A percentile compares a stretch with the other conserved stretches of the same genome.
phyloP scores from a whole-genome alignment of 2,329 filamentous ascomycete species.

The Curvularia eragrostidis region DNA sequence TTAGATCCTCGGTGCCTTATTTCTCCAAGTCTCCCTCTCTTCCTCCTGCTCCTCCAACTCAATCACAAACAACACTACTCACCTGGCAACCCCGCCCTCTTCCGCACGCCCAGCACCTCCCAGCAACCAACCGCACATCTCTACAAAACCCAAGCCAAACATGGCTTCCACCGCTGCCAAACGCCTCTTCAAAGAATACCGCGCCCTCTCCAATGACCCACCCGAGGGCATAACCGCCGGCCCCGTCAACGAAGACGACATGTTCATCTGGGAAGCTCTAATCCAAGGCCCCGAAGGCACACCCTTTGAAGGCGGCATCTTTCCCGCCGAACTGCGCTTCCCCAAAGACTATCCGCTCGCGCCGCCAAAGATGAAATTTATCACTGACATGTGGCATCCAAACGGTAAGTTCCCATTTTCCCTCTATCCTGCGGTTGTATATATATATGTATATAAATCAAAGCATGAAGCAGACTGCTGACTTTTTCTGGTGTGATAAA shows the following conservation, averaged over 20 bases:
- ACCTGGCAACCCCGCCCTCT: background rate
- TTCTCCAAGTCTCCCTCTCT: background rate
- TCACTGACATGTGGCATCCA: slow-evolving; percentile 87
- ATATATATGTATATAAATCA: background rate
- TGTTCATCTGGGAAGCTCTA: slow-evolving; percentile 94
- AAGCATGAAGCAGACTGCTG: background rate
- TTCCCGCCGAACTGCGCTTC: slow-evolving; percentile 83
- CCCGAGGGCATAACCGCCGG: slow-evolving; percentile 98
- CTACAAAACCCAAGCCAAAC: slow-evolving; percentile 1
- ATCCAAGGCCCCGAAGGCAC: slow-evolving; percentile 96
- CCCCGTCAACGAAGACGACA: slow-evolving; percentile 90
- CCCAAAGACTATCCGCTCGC: slow-evolving; percentile 84
- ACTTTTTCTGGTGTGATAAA: background rate
- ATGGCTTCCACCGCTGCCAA: slow-evolving; percentile 66
- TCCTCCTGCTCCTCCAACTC: background rate
- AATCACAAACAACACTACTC: background rate
- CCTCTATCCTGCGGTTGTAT: no score
- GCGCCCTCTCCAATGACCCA: slow-evolving; percentile 88
- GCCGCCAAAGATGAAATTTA: slow-evolving; percentile 88
- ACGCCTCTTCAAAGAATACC: slow-evolving; percentile 96
- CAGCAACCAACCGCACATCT: background rate
- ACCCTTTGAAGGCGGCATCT: slow-evolving; percentile 94
- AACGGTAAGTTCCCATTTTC: no score
- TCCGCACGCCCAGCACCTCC: background rate
- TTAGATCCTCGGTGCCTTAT: background rate